Base-by-base conservation (phyloP, 306 rosid genomes). In the Trifolium pratense region DNA sequence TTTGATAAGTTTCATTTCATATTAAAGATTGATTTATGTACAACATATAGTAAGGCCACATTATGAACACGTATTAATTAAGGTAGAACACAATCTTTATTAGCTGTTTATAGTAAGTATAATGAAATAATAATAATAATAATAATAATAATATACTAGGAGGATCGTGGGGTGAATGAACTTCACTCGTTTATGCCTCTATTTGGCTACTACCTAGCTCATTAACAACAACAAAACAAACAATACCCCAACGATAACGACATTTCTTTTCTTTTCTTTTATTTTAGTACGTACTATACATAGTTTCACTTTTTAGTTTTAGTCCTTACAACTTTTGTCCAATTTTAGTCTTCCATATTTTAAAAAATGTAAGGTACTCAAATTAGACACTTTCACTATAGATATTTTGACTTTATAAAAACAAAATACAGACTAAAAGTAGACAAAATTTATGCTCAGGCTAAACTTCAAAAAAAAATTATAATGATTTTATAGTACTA, bases 11-110 rank as follows among this genome's bases (percentile, higher is more conserved):
- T 42, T 43, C 49, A 43, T 43, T 12, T 29, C 4, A 0, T 26
- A 26, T 26, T 3, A 25, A 2, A 3, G 4, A 29, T 29, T 29
- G 4, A 29, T 4, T 4, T 4, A 29, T 29, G 4, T 29, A 29
- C 32, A 29, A 29, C 4, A 29, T 29, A 29, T 23, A 36, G 6
- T 43, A 84, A 64, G 87, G 84, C 75, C 83, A 64, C 60, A 46
- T 39, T 17, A 3, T 21, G 71, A 72, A 84, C 90, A 82, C 90
- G 89, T 81, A 60, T 70, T 84, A 45, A 60, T 70, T 84, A 45
- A 65, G 25, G 1, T 21, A 21, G 74, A 82, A 66, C 81, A 51
- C 15, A 20, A 14, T 23, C 45, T 42, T 16, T 12, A 25, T 18
- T 68, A 68, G 18, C 34, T 56, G 17, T 20, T 40, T 40, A 12